Conservation (phyloP, 1,139 yeast genomes). For the Pneumocystis oryctolagi region DNA sequence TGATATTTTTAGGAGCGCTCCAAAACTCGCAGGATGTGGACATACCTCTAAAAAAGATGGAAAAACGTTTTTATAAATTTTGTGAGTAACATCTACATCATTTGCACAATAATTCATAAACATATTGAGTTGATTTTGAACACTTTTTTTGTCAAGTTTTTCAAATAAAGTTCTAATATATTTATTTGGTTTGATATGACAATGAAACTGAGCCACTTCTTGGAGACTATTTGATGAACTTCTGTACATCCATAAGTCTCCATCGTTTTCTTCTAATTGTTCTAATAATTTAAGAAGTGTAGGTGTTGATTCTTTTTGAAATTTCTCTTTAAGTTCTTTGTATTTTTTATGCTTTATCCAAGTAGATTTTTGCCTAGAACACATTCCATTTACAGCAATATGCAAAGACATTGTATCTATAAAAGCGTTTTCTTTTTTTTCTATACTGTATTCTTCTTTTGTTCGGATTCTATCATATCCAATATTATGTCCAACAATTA, state of each 20-base stretch:
- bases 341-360: conserved; percentile 50
- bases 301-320: conserved; percentile 8
- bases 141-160: conserved; percentile 37
- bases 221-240: conserved; percentile 72
- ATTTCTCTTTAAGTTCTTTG: conserved; percentile 16
- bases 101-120: conserved; percentile 70
- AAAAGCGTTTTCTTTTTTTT: conserved; percentile 55
- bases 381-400: conserved; percentile 80
- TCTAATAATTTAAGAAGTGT: conserved; percentile 16
- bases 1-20: conserved; percentile 66
- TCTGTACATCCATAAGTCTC: conserved; percentile 58
- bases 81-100: conserved; percentile 66
- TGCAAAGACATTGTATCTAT: conserved; percentile 90
- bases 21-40: conserved; percentile 92
- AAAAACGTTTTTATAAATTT: conserved; percentile 50
- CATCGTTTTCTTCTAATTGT: conserved; percentile 21
- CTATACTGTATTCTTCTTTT: conserved; percentile 62
- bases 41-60: conserved; percentile 54
- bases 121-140: conserved; percentile 41
- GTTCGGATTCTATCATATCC: conserved; percentile 83
- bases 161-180: conserved; percentile 49
- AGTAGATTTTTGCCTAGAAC: conserved; percentile 73
- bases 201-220: conserved; percentile 68
- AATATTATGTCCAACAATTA: conserved; percentile 78
- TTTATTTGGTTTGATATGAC: conserved; percentile 57